These are phyloP conservation scores for Prototheca wickerhamii DNA, from an alignment of 163 green algal genomes.

Conservation along the genomic window DNA sequence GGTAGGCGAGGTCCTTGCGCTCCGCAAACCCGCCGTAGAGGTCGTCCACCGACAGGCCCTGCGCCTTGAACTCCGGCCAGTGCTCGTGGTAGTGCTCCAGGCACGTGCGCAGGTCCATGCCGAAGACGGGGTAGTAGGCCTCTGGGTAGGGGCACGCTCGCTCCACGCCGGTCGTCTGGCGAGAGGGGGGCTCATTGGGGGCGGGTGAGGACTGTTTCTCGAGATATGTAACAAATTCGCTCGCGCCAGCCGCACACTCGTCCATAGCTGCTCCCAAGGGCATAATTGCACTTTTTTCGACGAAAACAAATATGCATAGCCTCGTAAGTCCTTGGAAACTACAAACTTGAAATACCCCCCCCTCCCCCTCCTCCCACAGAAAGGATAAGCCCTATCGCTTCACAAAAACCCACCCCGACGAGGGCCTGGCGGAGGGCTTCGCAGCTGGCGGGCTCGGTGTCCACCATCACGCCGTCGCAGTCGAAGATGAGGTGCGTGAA, in stretches of 20 bases:
- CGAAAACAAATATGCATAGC: no score
- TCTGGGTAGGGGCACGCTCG: conserved; percentile 58
- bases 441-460: conserved; percentile 55
- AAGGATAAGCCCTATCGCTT: no score
- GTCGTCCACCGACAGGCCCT: conserved; percentile 7
- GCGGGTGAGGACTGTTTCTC: no score
- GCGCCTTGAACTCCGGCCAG: not conserved
- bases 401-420: no score
- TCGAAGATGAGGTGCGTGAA: conserved; percentile 64
- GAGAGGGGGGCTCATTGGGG: not conserved
- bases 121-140: conserved; percentile 62
- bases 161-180: conserved; percentile 56
- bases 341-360: no score
- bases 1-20: conserved; percentile 52
- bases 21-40: conserved; percentile 25
- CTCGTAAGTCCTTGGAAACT: no score
- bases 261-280: no score
- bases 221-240: no score
- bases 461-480: conserved; percentile 75
- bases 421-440: conserved; percentile 53
- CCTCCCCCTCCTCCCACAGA: no score
- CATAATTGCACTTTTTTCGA: no score
- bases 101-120: conserved; percentile 62
- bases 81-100: conserved; percentile 50
- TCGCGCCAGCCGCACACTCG: no score